Conservation (phyloP, 257 asterid genomes). For the Solanum tarijense region DNA sequence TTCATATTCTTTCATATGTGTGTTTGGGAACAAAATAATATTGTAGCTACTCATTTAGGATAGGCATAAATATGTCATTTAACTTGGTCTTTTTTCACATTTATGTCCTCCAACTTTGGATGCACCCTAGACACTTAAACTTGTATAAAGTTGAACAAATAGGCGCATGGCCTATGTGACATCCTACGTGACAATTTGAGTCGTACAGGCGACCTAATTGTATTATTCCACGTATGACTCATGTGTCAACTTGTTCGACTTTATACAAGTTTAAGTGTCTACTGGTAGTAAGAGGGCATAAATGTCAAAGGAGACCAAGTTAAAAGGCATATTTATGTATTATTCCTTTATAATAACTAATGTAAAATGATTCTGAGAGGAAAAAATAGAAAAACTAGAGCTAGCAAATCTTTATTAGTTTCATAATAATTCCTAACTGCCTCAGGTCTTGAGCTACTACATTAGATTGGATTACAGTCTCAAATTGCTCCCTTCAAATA, state of each 20-base stretch:
- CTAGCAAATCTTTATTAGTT: not conserved
- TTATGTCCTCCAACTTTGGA: not conserved
- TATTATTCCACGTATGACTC: not conserved
- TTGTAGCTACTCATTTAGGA: not conserved
- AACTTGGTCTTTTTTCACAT: no score
- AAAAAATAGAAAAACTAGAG: not conserved
- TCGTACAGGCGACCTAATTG: not conserved
- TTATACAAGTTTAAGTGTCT: no score
- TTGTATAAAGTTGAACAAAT: no score
- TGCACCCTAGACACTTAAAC: no score
- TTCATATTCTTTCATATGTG: not conserved
- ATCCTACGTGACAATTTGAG: not conserved
- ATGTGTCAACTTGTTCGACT: no score
- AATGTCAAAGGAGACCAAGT: not conserved
- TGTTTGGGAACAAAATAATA: not conserved
- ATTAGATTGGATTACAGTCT: slow-evolving; percentile 16
- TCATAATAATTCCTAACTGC: not conserved
- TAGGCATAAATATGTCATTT: not conserved
- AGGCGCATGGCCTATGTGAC: no score
- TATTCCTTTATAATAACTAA: not conserved
- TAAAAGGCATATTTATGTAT: no score
- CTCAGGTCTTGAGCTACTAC: not conserved
- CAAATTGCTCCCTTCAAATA: slow-evolving; percentile 17
- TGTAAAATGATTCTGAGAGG: not conserved
- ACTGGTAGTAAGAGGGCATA: not conserved